Evolutionary conservation across 2,329 filamentous ascomycete genomes (phyloP).

Genomic region (Botryotinia convoluta): DNA sequence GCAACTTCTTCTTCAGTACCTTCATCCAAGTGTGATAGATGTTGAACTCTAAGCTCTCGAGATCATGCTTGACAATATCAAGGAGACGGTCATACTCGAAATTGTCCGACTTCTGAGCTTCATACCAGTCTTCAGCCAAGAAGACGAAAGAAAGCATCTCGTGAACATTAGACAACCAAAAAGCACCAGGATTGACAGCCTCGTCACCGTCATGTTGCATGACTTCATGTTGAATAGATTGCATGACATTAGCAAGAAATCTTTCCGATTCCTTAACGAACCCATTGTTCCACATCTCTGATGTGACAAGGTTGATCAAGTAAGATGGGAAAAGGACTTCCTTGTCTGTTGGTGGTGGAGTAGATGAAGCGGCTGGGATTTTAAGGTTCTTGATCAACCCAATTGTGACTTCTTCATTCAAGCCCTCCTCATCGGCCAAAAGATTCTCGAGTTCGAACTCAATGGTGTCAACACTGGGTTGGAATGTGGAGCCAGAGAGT

Average conservation of each 20-base stretch:
- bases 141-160: conserved; percentile 99
- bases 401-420: conserved; percentile 96
- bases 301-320: conserved; percentile 97
- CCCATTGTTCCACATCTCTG: conserved; percentile 99
- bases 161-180: conserved; percentile 99
- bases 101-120: conserved; percentile 98
- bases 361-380: conserved; percentile 85
- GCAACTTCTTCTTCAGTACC: conserved; percentile 96
- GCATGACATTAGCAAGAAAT: conserved; percentile 99
- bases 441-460: conserved; percentile 93
- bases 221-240: conserved; percentile 98
- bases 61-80: conserved; percentile 98
- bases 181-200: conserved; percentile 92
- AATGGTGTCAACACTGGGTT: conserved; percentile 81
- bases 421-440: conserved; percentile 88
- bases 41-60: conserved; percentile 98
- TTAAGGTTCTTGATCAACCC: conserved; percentile 94
- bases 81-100: conserved; percentile 97
- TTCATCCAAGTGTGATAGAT: conserved; percentile 99
- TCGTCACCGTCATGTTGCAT: conserved; percentile 99
- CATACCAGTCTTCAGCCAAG: conserved; percentile 98
- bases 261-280: conserved; percentile 99
- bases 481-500: conserved; percentile 72
- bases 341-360: conserved; percentile 91
- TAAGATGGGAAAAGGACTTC: conserved; percentile 98